Evolutionary conservation across 495 filamentous ascomycete species (phyloP).

Genomic region (Daldinia loculata): DNA sequence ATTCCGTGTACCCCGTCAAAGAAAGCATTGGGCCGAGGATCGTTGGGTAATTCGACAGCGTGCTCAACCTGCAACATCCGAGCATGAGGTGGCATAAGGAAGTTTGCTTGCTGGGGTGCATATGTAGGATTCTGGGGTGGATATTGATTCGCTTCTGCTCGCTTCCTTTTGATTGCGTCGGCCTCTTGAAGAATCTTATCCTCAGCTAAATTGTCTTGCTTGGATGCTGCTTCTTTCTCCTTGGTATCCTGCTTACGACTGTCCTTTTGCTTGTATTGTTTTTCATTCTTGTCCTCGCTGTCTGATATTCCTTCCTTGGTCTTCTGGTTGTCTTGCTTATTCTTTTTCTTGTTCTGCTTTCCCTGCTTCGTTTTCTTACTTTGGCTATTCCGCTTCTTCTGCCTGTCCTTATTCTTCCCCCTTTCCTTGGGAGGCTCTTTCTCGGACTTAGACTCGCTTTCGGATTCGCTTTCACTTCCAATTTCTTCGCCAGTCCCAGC

Average conservation of each 20-base stretch:
- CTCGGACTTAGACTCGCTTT: conserved; percentile 26
- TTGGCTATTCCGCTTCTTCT: not conserved
- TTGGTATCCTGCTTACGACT: conserved; percentile 7
- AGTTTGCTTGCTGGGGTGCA: conserved; percentile 31
- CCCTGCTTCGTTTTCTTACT: conserved; percentile 11
- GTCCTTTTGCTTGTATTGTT: conserved; percentile 16
- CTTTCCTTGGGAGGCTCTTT: conserved; percentile 26
- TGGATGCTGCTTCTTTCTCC: not conserved
- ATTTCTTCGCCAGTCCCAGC: conserved; percentile 16
- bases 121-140: not conserved
- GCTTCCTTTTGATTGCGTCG: not conserved
- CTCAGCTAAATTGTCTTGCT: not conserved
- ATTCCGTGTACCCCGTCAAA: conserved; percentile 52
- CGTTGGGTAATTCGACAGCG: conserved; percentile 49
- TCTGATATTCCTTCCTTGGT: not conserved
- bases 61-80: conserved; percentile 56
- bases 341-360: conserved; percentile 8
- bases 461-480: conserved; percentile 19
- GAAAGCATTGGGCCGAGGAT: conserved; percentile 61
- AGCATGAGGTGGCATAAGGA: conserved; percentile 49
- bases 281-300: conserved; percentile 9
- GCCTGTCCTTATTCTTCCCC: conserved; percentile 15
- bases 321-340: conserved; percentile 18
- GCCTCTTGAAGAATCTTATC: not conserved
- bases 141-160: not conserved